Conservation (phyloP, 768 basidiomycete genomes). For the Cubamyces sp. region DNA sequence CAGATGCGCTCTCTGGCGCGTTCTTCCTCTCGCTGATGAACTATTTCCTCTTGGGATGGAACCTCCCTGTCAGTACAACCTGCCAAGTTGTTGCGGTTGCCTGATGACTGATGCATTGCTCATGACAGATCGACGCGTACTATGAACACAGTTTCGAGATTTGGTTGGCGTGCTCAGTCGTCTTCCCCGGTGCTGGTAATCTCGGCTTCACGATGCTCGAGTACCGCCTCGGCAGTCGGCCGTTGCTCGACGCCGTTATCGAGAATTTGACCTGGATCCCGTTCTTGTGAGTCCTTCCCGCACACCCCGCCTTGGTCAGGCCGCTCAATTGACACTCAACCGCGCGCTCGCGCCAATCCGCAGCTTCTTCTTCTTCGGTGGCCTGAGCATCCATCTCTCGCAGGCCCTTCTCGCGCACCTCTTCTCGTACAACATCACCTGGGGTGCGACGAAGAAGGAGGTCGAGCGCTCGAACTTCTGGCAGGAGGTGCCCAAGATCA, state of each 20-base stretch:
- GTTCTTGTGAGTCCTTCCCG: conserved; percentile 65
- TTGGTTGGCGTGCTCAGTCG: conserved; percentile 72
- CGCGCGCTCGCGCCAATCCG: neutral
- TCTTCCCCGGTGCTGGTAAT: conserved; percentile 72
- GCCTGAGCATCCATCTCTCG: conserved; percentile 56
- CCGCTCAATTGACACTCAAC: neutral
- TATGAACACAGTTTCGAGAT: conserved; percentile 77
- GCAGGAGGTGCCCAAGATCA: conserved; percentile 84
- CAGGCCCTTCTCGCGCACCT: conserved; percentile 58
- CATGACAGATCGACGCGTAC: conserved; percentile 61
- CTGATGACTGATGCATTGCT: conserved; percentile 44
- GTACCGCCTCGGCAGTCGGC: conserved; percentile 65
- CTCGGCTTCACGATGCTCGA: conserved; percentile 69
- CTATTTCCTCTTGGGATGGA: conserved; percentile 63
- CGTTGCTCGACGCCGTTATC: conserved; percentile 50
- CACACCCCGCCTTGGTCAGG: neutral
- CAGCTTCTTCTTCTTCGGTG: conserved; percentile 61
- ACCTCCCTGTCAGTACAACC: conserved; percentile 42
- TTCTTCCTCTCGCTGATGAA: conserved; percentile 67
- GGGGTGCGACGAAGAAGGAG: conserved; percentile 74
- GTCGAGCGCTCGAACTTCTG: conserved; percentile 90
- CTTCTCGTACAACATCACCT: conserved; percentile 60
- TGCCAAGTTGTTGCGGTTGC: conserved; percentile 34
- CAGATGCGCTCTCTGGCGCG: conserved; percentile 66
- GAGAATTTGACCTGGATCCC: conserved; percentile 70